phyloP scores from a whole-genome alignment of 1,139 yeast species.

The Eremothecium sinecaudum region DNA sequence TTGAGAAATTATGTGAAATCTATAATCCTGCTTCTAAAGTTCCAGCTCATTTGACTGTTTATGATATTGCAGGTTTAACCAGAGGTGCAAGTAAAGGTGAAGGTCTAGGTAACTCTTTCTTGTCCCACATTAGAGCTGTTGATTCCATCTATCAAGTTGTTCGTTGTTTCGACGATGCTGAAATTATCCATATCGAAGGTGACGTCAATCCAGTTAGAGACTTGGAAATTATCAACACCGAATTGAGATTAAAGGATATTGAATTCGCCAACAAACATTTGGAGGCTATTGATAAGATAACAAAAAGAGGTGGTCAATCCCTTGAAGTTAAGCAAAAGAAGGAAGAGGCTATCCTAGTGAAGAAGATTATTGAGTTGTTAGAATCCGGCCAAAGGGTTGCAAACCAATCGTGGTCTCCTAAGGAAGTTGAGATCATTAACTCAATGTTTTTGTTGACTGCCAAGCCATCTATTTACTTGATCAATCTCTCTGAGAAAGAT shows the following conservation, averaged over 20 bases:
- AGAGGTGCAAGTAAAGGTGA: conserved; percentile 98
- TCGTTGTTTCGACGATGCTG: conserved; percentile 96
- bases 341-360: conserved; percentile 80
- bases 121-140: conserved; percentile 94
- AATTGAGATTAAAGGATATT: conserved; percentile 90
- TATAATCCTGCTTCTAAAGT: conserved; percentile 81
- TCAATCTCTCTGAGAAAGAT: conserved; percentile 89
- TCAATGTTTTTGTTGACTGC: conserved; percentile 84
- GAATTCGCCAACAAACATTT: conserved; percentile 88
- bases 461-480: conserved; percentile 90
- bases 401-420: conserved; percentile 78
- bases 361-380: conserved; percentile 62
- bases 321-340: conserved; percentile 90
- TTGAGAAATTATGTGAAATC: conserved; percentile 60
- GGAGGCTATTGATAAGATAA: conserved; percentile 77
- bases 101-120: conserved; percentile 96
- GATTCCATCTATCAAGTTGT: conserved; percentile 98
- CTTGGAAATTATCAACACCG: conserved; percentile 83
- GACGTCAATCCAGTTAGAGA: conserved; percentile 96
- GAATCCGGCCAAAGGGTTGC: conserved; percentile 86
- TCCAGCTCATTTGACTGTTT: conserved; percentile 88
- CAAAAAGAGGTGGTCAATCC: conserved; percentile 92
- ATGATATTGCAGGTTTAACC: conserved; percentile 96
- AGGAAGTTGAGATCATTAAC: conserved; percentile 87
- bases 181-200: conserved; percentile 94